Percentiles rank a stretch among this genome's conserved stretches.
These are phyloP conservation scores for Tephrocybe sp. DNA, from an alignment of 768 basidiomycete genomes.

Conservation along the genomic window DNA sequence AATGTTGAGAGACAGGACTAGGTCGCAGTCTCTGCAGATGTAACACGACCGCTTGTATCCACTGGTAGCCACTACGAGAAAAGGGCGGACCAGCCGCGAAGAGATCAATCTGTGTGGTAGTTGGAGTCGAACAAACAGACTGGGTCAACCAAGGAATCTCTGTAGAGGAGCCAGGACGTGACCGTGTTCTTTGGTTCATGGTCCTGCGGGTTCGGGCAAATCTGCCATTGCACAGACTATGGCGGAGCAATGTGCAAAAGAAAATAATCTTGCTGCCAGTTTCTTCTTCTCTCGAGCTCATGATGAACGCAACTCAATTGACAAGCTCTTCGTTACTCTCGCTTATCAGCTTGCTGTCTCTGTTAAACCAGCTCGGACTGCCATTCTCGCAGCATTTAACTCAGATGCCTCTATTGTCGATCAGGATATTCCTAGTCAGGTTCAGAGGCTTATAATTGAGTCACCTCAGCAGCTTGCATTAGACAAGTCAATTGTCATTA, in stretches of 20 bases:
- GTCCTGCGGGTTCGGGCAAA: slow-evolving; percentile 10
- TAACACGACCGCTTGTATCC: too few species aligned
- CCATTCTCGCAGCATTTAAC: neutral
- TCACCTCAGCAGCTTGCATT: neutral
- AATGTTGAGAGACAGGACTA: too few species aligned
- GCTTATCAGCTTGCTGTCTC: slow-evolving; percentile 7
- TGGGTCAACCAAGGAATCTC: too few species aligned
- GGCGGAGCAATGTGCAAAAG: neutral
- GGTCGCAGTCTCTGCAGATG: too few species aligned
- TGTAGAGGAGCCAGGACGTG: too few species aligned
- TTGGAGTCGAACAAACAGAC: too few species aligned
- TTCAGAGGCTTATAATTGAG: neutral
- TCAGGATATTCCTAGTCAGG: neutral
- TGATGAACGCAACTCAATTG: neutral
- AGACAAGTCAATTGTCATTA: neutral
- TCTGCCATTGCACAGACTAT: slow-evolving; percentile 11
- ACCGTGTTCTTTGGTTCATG: slow-evolving; percentile 6
- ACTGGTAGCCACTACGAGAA: too few species aligned
- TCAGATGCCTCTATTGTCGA: neutral
- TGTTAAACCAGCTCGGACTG: neutral
- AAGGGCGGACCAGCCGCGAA: too few species aligned
- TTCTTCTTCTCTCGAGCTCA: slow-evolving; percentile 6
- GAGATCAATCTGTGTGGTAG: too few species aligned
- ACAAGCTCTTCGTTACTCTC: neutral
- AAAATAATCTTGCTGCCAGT: neutral